Base-by-base conservation (phyloP, 2,329 filamentous ascomycete genomes). In the Colletotrichum acutatum region DNA sequence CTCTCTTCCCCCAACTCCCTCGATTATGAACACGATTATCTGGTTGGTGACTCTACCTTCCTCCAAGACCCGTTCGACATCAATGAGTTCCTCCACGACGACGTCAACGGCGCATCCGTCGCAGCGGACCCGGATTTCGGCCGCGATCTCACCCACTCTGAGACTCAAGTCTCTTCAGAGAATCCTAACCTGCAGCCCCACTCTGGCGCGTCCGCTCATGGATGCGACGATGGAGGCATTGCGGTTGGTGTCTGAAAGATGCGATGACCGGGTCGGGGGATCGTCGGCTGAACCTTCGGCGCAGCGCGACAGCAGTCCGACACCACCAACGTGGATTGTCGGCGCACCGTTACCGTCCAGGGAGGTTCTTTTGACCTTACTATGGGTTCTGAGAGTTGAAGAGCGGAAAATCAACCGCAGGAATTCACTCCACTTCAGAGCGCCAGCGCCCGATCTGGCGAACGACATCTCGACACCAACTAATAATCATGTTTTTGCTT, bases 211-310 rank as follows among this genome's bases (percentile, higher is more conserved):
- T 92, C 91, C 91, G 80, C 86, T 92, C 79, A 85, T 84, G 90
- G 90, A 92, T 92, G 91, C 91, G 91, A 93, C 91, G 90, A 88
- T 91, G 89, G 89, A 82, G 88, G 89, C 88, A 86, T 90, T 93
- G 91, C 91, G 90, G 91, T 92, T 89, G 87, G 89, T 88, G 82
- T 90, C 89, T 90, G 85, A 91, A 83, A 83, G 86, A 84, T 78
- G 81, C 78, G 84, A 87, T 77, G 82, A 84, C 78, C 84, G 80
- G 82, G 85, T 84, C 83, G 84, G 79, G 77, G 81, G 78, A 77
- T 77, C 76, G 77, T 71, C 73, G 77, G 74, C 75, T 78, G 82
- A 79, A 78, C 75, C 78, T 74, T 65, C 78, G 77, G 81, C 74
- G 75, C 80, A 81, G 83, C 82, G 82, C 82, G 84, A 78, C 60